These are phyloP conservation scores for Cystodermella granulosa DNA, from an alignment of 1,284 basidiomycete species.

Conservation along the genomic window DNA sequence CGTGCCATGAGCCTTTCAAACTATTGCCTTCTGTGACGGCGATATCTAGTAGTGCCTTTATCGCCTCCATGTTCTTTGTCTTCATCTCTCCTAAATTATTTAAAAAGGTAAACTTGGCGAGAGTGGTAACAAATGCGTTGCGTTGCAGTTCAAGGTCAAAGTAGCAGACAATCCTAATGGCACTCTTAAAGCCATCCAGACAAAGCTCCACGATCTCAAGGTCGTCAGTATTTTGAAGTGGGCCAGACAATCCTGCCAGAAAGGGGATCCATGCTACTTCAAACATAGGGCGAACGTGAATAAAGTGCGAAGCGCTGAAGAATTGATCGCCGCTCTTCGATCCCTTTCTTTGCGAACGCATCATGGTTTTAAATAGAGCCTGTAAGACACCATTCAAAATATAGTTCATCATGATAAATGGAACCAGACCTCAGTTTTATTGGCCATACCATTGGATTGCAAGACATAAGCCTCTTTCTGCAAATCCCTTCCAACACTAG, in stretches of 20 bases:
- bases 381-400: conserved; percentile 28
- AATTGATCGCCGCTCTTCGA: conserved; percentile 76
- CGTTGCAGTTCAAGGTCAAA: conserved; percentile 94
- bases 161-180: conserved; percentile 88
- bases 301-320: conserved; percentile 90
- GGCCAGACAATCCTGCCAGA: conserved; percentile 86
- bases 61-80: conserved; percentile 96
- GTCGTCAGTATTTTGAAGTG: conserved; percentile 89
- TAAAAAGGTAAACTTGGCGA: conserved; percentile 95
- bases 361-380: conserved; percentile 86
- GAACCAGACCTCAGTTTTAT: conserved; percentile 78
- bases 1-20: conserved; percentile 91
- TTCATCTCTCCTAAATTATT: conserved; percentile 98
- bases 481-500: conserved; percentile 84
- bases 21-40: conserved; percentile 92
- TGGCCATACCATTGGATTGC: conserved; percentile 92
- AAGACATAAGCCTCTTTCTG: conserved; percentile 92
- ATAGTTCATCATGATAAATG: conserved; percentile 3
- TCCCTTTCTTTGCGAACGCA: conserved; percentile 78
- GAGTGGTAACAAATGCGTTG: conserved; percentile 94
- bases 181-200: conserved; percentile 88
- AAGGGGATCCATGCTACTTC: conserved; percentile 98
- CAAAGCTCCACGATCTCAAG: conserved; percentile 88
- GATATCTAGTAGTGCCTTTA: conserved; percentile 88
- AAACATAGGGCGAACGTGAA: conserved; percentile 96